phyloP scores from a whole-genome alignment of 2,329 filamentous ascomycete species.

The Arthrocladium fulminans region DNA sequence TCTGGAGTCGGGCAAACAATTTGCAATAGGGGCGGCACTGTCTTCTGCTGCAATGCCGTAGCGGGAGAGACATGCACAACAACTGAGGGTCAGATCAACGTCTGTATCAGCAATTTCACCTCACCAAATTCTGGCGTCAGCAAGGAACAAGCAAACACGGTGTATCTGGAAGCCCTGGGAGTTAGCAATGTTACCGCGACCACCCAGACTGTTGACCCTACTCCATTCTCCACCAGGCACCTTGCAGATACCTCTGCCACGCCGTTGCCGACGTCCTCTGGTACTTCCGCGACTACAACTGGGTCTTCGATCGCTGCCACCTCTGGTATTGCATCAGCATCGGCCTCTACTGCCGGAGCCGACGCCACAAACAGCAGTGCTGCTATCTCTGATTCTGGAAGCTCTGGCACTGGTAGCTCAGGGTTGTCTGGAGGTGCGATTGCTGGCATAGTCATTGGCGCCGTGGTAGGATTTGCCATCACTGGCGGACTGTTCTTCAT shows the following conservation, averaged over 20 bases:
- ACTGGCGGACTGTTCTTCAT: neutral
- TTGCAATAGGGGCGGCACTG: neutral
- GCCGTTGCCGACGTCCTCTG: neutral
- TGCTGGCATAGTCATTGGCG: conserved; percentile 3
- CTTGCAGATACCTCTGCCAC: neutral
- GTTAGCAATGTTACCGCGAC: conserved; percentile 6
- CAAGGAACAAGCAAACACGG: neutral
- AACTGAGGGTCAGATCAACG: conserved; percentile 2
- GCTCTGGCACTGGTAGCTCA: neutral
- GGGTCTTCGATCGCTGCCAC: neutral
- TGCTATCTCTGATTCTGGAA: no score
- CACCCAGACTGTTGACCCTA: neutral
- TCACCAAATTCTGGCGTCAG: conserved; percentile 5
- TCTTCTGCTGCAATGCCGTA: conserved; percentile 2
- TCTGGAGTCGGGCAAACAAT: neutral
- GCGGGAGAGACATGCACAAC: conserved; percentile 6
- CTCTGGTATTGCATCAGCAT: neutral
- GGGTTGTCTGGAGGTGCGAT: conserved; percentile 4
- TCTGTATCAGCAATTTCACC: conserved; percentile 6
- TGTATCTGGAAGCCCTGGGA: neutral
- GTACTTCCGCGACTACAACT: neutral
- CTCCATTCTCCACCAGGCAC: neutral
- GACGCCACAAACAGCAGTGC: no score
- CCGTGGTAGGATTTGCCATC: neutral
- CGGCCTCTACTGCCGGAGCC: no score